These are phyloP conservation scores for Xerocomellus chrysenteron DNA, from an alignment of 768 basidiomycete species.

Conservation along the genomic window DNA sequence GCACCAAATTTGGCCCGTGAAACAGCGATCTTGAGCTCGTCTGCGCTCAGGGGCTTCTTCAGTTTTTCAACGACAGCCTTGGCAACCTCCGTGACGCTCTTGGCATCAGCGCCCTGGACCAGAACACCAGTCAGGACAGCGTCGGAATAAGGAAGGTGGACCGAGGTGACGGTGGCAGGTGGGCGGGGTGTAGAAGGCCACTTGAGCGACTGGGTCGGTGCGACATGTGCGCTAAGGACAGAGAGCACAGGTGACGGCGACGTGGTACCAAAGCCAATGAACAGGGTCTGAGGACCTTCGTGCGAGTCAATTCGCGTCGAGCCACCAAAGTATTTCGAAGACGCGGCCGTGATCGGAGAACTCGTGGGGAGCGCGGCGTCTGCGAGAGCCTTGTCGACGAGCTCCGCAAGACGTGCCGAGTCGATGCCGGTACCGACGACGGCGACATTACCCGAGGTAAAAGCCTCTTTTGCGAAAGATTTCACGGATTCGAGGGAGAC, in stretches of 20 bases:
- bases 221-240: slow-evolving; percentile 77
- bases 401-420: slow-evolving; percentile 61
- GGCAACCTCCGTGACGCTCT: slow-evolving; percentile 64
- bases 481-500: slow-evolving; percentile 70
- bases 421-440: slow-evolving; percentile 88
- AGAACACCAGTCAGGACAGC: slow-evolving; percentile 84
- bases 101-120: slow-evolving; percentile 64
- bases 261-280: slow-evolving; percentile 85
- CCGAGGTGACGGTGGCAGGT: slow-evolving; percentile 63
- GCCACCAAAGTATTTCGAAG: slow-evolving; percentile 74
- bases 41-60: slow-evolving; percentile 55
- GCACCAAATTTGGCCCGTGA: slow-evolving; percentile 87
- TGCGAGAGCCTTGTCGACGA: slow-evolving; percentile 70
- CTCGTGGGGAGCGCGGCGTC: slow-evolving; percentile 32
- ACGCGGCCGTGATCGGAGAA: slow-evolving; percentile 27
- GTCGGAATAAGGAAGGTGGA: slow-evolving; percentile 89
- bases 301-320: slow-evolving; percentile 73
- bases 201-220: slow-evolving; percentile 78
- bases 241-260: slow-evolving; percentile 70
- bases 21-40: slow-evolving; percentile 77
- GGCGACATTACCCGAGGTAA: slow-evolving; percentile 77
- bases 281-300: slow-evolving; percentile 68
- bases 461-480: slow-evolving; percentile 68
- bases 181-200: slow-evolving; percentile 70
- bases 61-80: slow-evolving; percentile 68